Base-by-base conservation (phyloP, 768 basidiomycete species). In the Saitozyma podzolica region DNA sequence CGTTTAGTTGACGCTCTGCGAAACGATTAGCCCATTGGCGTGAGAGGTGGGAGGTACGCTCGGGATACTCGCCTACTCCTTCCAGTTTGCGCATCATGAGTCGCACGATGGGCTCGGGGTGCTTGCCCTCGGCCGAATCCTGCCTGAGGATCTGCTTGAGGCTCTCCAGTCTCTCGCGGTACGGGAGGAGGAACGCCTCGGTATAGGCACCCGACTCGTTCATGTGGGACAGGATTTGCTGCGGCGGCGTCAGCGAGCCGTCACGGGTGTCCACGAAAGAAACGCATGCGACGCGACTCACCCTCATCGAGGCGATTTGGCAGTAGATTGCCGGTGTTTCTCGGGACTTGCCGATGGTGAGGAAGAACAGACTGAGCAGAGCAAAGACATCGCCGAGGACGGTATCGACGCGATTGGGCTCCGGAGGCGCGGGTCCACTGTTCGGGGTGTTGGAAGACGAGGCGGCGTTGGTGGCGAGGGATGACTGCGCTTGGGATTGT, bases 191-290 rank as follows among this genome's bases (percentile, higher is more conserved):
- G 81, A 96, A 92, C 20, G 87, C 82, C 74, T 93, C 91, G 68
- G 92, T 97, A 80, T 97, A 98, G 50, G 92, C 88, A 7, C 89
- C 89, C 0, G 91, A 92, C 78, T 99, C 96, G 79, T 93, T 90
- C 89, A 97, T 90, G 76, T 94, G 91, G 76, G 89, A 88, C 52
- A 95, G 84, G 43, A 96, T 89, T 92, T 93, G 89, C 91, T 95
- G 82, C 41, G 29, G 48, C 39, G 40, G 40, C 9, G 47, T 59
- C 57, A 56, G 55, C 60, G 52, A n/a, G 39, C 17, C n/a, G 14
- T 10, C 8, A 37, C 16, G 47, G 20, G 37, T 8, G 17, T 17
- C 16, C 16, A 58, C 39, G 40, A 5, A n/a, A 11, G 39, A 16
- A 43, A 6, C 54, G n/a, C 29, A 29, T 29, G 29, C 29, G 29